Base-by-base conservation (phyloP, 73 alveolate genomes). In the Paramecium primaurelia region DNA sequence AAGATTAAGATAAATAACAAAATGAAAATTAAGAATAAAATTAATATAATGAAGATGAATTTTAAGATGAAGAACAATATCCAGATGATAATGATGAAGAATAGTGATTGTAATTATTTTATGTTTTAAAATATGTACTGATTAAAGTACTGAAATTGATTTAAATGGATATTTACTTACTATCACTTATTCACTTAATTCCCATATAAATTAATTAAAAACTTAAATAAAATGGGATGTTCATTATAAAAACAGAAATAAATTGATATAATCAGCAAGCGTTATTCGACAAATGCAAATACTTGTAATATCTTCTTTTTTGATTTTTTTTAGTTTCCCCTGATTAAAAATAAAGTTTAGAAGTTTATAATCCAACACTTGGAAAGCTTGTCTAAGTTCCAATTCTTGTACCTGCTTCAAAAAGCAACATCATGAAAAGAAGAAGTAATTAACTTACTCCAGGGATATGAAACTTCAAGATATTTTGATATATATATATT, bases 351-450 rank as follows among this genome's bases (percentile, higher is more conserved):
- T 34, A 12, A 8, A 73, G 87, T 14, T 16, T 25, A 8, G 87
- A 37, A 30, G 87, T 73, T 44, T 73, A 36, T 73, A 73, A 73
- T 40, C 87, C 87, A 10, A 73, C 54, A 1, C 58, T 73, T 73
- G 87, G 87, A 12, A 73, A 73, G 16, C 11, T 37, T 25, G 58
- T 37, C 14, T 37, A 25, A 12, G 87, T 73, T 73, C 87, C 87
- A 1, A 73, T 73, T 73, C 87, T 73, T 22, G 87, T 73, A 36
- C 87, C 87, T 10, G 87, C 87, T n/a, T 11, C 64, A 12, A 11
- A 73, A 38, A 73, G 87, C 59, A 73, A 25, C 9, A 34, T 73
- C 7, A 22, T 38, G 47, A 40, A 34, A 34, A 6, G 47, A 73
- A 34, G 87, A 73, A 73, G 87, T 16, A 37, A 26, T 12, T 37